Base-by-base conservation (phyloP, 192 early-diverging fungal species). In the Backusella tuberculispora region DNA sequence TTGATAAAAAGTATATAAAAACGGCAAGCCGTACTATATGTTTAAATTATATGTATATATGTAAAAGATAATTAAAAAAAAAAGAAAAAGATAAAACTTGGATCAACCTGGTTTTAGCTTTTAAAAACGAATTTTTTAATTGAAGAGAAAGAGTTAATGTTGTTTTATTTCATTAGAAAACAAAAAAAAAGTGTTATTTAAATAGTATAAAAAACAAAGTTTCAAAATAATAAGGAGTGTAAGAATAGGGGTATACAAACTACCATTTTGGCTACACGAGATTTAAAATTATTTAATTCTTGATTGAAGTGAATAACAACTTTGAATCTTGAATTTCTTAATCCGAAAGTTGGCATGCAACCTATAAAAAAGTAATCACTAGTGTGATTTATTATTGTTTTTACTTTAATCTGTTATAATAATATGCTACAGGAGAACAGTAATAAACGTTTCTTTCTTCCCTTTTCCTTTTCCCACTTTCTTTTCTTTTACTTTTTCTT, bases 81-180 rank as follows among this genome's bases (percentile, higher is more conserved):
- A 12, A 67, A 19, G 12, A n/a, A 67, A 67, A 67, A 40, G 19
- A 41, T 41, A 41, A 21, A 67, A 15, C 38, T 24, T 38, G 66
- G 40, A 24, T 67, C 66, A 67, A 67, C 66, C 66, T 67, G 10
- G 66, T 42, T 67, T 43, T 42, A 41, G 15, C 41, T 67, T 67
- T 43, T 67, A 21, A 19, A 40, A 34, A 42, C 19, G 15, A 21
- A 21, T 24, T 67, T 67, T 41, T 67, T 38, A 41, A 42, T 10
- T 38, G 21, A 66, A 66, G 9, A 66, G 19, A 40, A 40, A 60
- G 19, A 67, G 19, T 60, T 60, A 60, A 60, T 60, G 53, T 34
- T 34, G 29, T 60, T 60, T 13, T 60, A 19, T 56, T 60, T 60
- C 29, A 34, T 26, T 60, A 26, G 53, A 60, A 60, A 60, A 60